phyloP scores from a whole-genome alignment of 768 basidiomycete genomes.

The Termitomyces sp. region DNA sequence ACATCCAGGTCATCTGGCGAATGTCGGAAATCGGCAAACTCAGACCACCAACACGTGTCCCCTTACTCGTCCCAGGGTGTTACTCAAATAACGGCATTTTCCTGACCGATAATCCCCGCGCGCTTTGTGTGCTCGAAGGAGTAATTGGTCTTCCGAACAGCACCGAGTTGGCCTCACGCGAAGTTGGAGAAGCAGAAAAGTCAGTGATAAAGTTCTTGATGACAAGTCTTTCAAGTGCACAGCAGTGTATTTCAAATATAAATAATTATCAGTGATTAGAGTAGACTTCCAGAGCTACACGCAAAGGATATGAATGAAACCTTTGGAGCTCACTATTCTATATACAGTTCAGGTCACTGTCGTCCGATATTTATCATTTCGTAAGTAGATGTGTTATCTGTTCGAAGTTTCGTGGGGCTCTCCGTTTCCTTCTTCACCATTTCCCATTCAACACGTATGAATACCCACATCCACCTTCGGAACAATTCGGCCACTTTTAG shows the following conservation, averaged over 20 bases:
- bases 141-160: constrained; percentile 1
- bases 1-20: constrained; percentile 4
- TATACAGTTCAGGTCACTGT: constrained; percentile 1
- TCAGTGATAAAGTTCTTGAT: neutral
- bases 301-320: neutral
- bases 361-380: constrained; percentile 33
- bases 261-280: constrained; percentile 5
- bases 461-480: constrained; percentile 97
- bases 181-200: neutral
- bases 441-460: constrained; percentile 97
- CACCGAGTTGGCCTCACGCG: neutral
- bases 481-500: constrained; percentile 87
- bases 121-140: neutral
- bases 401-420: constrained; percentile 18
- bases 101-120: constrained; percentile 8
- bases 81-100: neutral
- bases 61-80: constrained; percentile 3
- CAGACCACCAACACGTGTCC: constrained; percentile 11
- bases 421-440: constrained; percentile 54
- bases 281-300: neutral
- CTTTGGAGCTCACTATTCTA: constrained; percentile 8
- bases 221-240: neutral
- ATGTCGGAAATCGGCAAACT: constrained; percentile 1
- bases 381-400: constrained; percentile 28
- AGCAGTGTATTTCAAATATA: neutral